phyloP scores from a whole-genome alignment of 1,284 basidiomycete genomes.

The Coriolopsis trogii region DNA sequence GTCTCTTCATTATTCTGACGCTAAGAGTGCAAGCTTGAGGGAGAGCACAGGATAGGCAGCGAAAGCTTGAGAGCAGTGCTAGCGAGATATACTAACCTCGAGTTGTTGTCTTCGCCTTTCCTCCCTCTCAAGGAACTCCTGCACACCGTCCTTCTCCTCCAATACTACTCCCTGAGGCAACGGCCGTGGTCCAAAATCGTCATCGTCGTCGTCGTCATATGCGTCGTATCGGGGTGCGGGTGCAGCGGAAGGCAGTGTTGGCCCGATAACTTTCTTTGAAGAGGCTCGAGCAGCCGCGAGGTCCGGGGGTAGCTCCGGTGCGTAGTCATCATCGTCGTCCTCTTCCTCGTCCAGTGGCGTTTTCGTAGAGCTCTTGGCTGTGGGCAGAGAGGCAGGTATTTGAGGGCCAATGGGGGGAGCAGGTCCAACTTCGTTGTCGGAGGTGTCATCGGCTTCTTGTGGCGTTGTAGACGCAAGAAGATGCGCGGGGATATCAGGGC shows the following conservation, averaged over 20 bases:
- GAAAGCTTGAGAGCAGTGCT: too few species aligned
- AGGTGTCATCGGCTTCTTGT: conserved; percentile 1
- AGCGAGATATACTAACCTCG: conserved; percentile 47
- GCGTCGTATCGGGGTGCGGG: conserved; percentile 37
- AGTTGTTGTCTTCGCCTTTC: conserved; percentile 67
- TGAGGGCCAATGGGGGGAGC: conserved; percentile 24
- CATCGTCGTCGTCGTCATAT: conserved; percentile 69
- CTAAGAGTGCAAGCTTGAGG: too few species aligned
- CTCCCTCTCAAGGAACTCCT: conserved; percentile 82
- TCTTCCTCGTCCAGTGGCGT: conserved; percentile 16
- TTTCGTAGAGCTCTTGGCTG: neutral
- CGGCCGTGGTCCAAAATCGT: conserved; percentile 79
- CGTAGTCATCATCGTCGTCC: conserved; percentile 60
- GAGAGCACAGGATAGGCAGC: too few species aligned
- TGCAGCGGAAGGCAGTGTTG: conserved; percentile 39
- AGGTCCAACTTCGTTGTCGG: conserved; percentile 15
- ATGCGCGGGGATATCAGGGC: conserved; percentile 53
- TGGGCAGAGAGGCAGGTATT: conserved; percentile 13
- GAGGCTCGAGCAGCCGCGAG: conserved; percentile 42
- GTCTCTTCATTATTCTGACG: too few species aligned
- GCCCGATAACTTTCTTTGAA: conserved; percentile 38
- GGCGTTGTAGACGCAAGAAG: conserved; percentile 27
- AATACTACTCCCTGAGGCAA: conserved; percentile 46
- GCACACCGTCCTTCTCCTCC: conserved; percentile 60
- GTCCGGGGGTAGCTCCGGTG: conserved; percentile 68